A percentile compares a stretch with the other conserved stretches of the same genome.
phyloP scores from a whole-genome alignment of 1,284 basidiomycete genomes.

The Irpex sp. region DNA sequence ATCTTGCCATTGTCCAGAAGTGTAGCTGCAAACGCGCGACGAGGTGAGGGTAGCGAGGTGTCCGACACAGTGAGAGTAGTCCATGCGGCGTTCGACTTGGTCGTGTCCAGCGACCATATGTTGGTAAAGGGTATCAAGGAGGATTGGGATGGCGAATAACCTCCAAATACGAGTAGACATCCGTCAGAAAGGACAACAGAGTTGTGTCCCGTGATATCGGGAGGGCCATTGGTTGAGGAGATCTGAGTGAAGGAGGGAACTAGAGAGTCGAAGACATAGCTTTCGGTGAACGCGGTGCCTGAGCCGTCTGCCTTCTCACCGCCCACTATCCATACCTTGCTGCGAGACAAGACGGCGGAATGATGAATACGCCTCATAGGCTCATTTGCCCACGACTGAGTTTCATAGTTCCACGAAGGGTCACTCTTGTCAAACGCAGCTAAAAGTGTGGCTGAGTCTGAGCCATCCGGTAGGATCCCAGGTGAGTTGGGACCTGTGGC shows the following conservation, averaged over 20 bases:
- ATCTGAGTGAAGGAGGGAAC: conserved; percentile 50
- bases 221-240: conserved; percentile 53
- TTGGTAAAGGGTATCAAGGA: conserved; percentile 52
- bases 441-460: conserved; percentile 65
- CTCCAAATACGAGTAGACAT: conserved; percentile 73
- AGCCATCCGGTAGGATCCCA: conserved; percentile 43
- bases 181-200: conserved; percentile 67
- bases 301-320: conserved; percentile 81
- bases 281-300: conserved; percentile 52
- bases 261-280: conserved; percentile 61
- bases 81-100: conserved; percentile 47
- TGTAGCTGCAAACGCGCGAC: conserved; percentile 65
- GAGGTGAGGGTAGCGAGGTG: conserved; percentile 47
- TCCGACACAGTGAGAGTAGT: conserved; percentile 36
- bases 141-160: conserved; percentile 50
- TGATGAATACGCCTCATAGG: conserved; percentile 75
- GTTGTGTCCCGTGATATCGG: conserved; percentile 67
- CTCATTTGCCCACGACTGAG: conserved; percentile 57
- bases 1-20: conserved; percentile 52
- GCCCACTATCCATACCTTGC: conserved; percentile 64
- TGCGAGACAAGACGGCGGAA: conserved; percentile 46
- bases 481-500: conserved; percentile 58
- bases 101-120: conserved; percentile 66
- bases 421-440: conserved; percentile 33
- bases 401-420: conserved; percentile 47